Conservation (phyloP, 169 alveolate species). For the Eimeria necatrix region DNA sequence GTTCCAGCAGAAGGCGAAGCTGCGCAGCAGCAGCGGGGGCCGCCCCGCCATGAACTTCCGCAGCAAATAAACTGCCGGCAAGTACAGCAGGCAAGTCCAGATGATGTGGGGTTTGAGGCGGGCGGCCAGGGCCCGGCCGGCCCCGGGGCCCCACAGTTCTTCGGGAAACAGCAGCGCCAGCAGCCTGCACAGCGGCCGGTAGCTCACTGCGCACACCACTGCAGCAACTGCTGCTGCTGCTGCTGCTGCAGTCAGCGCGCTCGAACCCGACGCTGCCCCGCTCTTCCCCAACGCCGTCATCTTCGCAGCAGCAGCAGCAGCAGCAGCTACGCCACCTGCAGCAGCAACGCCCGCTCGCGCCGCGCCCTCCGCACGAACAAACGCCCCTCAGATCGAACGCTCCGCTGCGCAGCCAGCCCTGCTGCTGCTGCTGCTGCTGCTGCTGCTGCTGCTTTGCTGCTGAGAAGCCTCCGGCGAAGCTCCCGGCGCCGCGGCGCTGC, state of each 20-base stretch:
- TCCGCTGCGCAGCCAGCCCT: conserved; percentile 13
- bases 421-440: conserved; percentile 17
- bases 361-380: too few relatives aligned
- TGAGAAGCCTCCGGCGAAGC: background rate
- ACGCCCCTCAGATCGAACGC: too few relatives aligned
- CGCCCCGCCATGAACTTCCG: conserved; percentile 82
- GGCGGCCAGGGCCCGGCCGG: conserved; percentile 84
- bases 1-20: conserved; percentile 74
- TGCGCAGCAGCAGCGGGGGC: conserved; percentile 43
- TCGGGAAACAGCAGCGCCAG: conserved; percentile 32
- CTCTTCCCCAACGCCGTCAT: conserved; percentile 9
- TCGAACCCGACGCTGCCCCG: conserved; percentile 37
- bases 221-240: conserved; percentile 39
- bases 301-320: background rate
- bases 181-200: conserved; percentile 35
- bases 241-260: conserved; percentile 43
- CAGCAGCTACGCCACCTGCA: too few relatives aligned
- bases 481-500: conserved; percentile 21
- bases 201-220: conserved; percentile 28
- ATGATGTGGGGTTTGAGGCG: conserved; percentile 75
- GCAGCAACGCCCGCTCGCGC: too few relatives aligned
- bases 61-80: conserved; percentile 81
- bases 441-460: conserved; percentile 1
- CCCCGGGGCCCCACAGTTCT: conserved; percentile 80
- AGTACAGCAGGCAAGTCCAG: conserved; percentile 79